These are phyloP conservation scores for Monilinia aucupariae DNA, from an alignment of 2,329 filamentous ascomycete genomes.

Conservation along the genomic window DNA sequence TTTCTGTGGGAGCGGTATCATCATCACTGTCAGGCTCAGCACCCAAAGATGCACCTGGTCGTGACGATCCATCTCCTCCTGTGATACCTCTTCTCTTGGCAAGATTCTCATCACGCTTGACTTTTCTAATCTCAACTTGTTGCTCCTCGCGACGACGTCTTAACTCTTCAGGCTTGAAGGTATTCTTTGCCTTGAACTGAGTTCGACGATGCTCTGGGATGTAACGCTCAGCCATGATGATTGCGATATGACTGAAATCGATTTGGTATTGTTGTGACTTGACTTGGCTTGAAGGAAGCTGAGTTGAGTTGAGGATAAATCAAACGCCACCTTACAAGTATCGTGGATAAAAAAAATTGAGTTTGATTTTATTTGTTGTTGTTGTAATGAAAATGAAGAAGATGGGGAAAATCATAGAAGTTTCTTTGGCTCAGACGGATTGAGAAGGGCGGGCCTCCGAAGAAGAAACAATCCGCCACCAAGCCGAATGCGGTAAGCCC, in stretches of 20 bases:
- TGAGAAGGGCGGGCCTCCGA: conserved; percentile 7
- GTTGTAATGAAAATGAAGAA: conserved; percentile 1
- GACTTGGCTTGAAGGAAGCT: not conserved
- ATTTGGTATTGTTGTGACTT: conserved; percentile 12
- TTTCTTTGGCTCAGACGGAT: conserved; percentile 13
- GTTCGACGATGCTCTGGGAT: conserved; percentile 99
- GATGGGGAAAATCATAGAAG: conserved; percentile 17
- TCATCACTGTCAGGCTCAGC: conserved; percentile 95
- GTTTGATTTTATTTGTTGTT: conserved; percentile 3
- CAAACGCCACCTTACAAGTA: conserved; percentile 9
- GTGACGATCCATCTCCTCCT: conserved; percentile 62
- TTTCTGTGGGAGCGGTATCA: conserved; percentile 90
- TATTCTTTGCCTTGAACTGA: conserved; percentile 99
- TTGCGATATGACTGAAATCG: conserved; percentile 25
- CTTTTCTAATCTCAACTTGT: conserved; percentile 98
- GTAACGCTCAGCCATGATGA: conserved; percentile 88
- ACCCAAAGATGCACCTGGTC: conserved; percentile 75
- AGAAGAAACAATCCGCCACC: conserved; percentile 9
- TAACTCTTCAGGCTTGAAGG: conserved; percentile 98
- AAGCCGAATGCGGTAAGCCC: conserved; percentile 12
- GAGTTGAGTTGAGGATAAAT: conserved; percentile 3
- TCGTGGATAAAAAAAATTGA: conserved; percentile 19
- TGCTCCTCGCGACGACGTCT: conserved; percentile 97
- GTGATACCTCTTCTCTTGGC: conserved; percentile 96
- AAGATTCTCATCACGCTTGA: conserved; percentile 97